phyloP scores from a whole-genome alignment of 108 stramenopile species.

The Skeletonema costatum region DNA sequence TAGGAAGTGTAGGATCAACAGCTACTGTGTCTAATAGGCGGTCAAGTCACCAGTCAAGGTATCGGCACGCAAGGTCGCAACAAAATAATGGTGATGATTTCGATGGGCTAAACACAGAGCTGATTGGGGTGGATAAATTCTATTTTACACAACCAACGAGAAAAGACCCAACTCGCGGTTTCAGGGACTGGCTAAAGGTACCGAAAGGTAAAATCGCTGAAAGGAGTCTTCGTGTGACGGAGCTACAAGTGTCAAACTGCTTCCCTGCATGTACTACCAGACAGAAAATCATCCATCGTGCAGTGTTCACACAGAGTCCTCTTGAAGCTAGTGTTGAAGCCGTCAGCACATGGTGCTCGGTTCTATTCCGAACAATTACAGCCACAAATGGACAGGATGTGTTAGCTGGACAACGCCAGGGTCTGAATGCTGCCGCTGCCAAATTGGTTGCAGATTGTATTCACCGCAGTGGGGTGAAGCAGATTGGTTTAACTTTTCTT shows the following conservation, averaged over 20 bases:
- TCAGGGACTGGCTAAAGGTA: constrained; percentile 78
- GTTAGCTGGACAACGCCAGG: constrained; percentile 63
- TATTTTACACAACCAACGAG: constrained; percentile 81
- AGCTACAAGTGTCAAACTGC: constrained; percentile 75
- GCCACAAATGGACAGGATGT: constrained; percentile 83
- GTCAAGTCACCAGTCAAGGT: constrained; percentile 23
- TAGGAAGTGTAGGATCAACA: constrained; percentile 33
- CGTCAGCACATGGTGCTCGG: constrained; percentile 87
- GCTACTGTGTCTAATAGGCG: constrained; percentile 25
- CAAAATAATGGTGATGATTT: constrained; percentile 24
- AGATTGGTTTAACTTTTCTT: constrained; percentile 73
- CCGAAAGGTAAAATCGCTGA: constrained; percentile 70
- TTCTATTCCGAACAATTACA: constrained; percentile 84
- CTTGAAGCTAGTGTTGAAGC: constrained; percentile 83
- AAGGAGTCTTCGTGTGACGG: constrained; percentile 80
- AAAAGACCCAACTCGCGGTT: constrained; percentile 58
- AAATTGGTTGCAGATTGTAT: constrained; percentile 87
- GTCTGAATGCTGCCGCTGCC: constrained; percentile 82
- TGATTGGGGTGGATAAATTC: constrained; percentile 80
- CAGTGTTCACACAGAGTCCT: constrained; percentile 82
- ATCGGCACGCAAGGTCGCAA: constrained; percentile 9
- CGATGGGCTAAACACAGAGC: constrained; percentile 39
- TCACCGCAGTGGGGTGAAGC: constrained; percentile 84
- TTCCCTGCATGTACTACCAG: constrained; percentile 89
- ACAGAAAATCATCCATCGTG: constrained; percentile 77